phyloP scores from a whole-genome alignment of 1,284 basidiomycete genomes.

The Marasmius oreades region DNA sequence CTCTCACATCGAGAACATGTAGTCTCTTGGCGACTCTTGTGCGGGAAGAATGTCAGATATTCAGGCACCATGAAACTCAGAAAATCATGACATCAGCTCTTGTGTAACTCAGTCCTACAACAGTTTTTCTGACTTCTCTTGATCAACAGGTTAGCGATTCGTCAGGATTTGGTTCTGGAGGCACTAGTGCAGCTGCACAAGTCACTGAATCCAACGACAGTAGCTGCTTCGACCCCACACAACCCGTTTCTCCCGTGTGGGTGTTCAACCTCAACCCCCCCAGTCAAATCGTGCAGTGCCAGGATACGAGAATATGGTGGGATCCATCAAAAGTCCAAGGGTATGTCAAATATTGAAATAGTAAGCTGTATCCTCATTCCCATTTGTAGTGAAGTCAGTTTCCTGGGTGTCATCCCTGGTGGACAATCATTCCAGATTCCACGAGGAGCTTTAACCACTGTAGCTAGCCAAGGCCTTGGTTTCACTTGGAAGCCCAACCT shows the following conservation, averaged over 20 bases:
- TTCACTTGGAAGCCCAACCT: conserved; percentile 69
- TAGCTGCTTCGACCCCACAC: conserved; percentile 56
- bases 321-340: conserved; percentile 46
- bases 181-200: conserved; percentile 62
- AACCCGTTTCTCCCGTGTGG: conserved; percentile 49
- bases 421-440: conserved; percentile 71
- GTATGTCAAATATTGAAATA: conserved; percentile 31
- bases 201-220: conserved; percentile 50
- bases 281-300: conserved; percentile 62
- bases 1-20: neutral
- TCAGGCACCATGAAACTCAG: neutral
- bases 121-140: conserved; percentile 1
- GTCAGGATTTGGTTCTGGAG: conserved; percentile 67
- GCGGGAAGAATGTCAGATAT: neutral
- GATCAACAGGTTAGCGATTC: conserved; percentile 61
- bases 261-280: conserved; percentile 56
- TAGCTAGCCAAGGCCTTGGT: conserved; percentile 44
- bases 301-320: conserved; percentile 61
- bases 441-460: conserved; percentile 36
- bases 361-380: neutral
- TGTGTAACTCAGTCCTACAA: neutral
- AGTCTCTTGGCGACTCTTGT: neutral
- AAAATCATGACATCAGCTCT: neutral
- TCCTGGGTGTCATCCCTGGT: conserved; percentile 74
- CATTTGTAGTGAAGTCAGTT: conserved; percentile 25